Conservation (phyloP, 257 asterid species). For the Rhazya stricta region DNA sequence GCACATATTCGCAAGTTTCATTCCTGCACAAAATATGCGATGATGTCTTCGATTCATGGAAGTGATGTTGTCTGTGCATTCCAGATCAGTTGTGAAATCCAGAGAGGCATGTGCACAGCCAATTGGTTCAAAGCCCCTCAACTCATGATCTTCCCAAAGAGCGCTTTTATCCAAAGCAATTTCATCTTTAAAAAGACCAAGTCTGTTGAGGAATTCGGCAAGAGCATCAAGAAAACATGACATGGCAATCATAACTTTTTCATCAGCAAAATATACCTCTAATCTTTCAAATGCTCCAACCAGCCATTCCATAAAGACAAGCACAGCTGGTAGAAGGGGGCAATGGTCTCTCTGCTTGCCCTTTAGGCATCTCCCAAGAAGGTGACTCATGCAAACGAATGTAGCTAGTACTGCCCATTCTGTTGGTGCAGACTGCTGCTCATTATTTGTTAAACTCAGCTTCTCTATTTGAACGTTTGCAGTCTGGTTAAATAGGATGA, state of each 20-base stretch:
- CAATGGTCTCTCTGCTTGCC: slow-evolving; percentile 26
- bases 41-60: slow-evolving; percentile 29
- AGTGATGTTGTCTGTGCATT: slow-evolving; percentile 29
- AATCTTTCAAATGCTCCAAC: slow-evolving; percentile 39
- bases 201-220: slow-evolving; percentile 45
- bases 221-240: slow-evolving; percentile 54
- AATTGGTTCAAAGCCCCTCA: slow-evolving; percentile 68
- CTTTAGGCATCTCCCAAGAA: slow-evolving; percentile 54
- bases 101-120: slow-evolving; percentile 40
- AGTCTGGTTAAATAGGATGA: slow-evolving; percentile 42
- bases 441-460: slow-evolving; percentile 28
- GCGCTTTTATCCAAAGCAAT: slow-evolving; percentile 34
- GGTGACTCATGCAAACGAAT: slow-evolving; percentile 63
- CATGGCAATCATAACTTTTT: slow-evolving; percentile 49
- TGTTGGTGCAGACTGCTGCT: slow-evolving; percentile 30
- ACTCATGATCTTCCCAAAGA: slow-evolving; percentile 91
- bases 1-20: slow-evolving; percentile 27
- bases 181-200: slow-evolving; percentile 25
- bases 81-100: slow-evolving; percentile 46
- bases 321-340: slow-evolving; percentile 69
- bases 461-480: slow-evolving; percentile 34
- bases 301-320: slow-evolving; percentile 77
- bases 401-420: slow-evolving; percentile 51
- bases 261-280: slow-evolving; percentile 37
- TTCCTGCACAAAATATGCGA: slow-evolving; percentile 51